phyloP scores from a whole-genome alignment of 257 asterid genomes.

The Apocynum venetum region DNA sequence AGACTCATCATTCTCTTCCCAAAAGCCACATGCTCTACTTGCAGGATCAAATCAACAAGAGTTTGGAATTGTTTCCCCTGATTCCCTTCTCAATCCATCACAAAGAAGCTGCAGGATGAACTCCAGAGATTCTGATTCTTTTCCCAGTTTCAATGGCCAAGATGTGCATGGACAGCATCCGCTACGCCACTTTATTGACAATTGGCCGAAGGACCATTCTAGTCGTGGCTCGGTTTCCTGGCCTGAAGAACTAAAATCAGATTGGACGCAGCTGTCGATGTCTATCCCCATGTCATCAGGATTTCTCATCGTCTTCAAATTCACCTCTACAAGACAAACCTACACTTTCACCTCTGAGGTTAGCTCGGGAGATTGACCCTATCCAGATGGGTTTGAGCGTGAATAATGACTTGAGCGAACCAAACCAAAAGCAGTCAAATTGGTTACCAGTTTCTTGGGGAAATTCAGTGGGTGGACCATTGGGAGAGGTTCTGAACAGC shows the following conservation, averaged over 20 bases:
- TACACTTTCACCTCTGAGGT: conserved; percentile 43
- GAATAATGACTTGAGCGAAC: conserved; percentile 22
- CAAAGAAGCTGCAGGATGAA: conserved; percentile 47
- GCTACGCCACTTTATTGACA: conserved; percentile 57
- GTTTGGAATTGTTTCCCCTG: conserved; percentile 62
- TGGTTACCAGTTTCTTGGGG: conserved; percentile 79
- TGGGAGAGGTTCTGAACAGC: conserved; percentile 77
- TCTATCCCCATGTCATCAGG: conserved; percentile 62
- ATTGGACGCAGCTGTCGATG: conserved; percentile 93
- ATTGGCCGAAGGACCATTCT: conserved; percentile 60
- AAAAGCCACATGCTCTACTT: conserved; percentile 41
- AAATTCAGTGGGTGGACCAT: conserved; percentile 70
- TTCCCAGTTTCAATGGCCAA: conserved; percentile 35
- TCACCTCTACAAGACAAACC: conserved; percentile 54
- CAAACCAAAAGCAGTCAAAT: conserved; percentile 37
- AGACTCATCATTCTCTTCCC: conserved; percentile 35
- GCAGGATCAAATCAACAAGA: conserved; percentile 36
- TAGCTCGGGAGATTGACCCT: conserved; percentile 51
- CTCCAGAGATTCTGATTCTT: conserved; percentile 34
- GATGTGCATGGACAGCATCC: conserved; percentile 38
- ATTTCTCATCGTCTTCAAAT: conserved; percentile 53
- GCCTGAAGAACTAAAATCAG: conserved; percentile 59
- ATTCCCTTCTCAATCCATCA: conserved; percentile 61
- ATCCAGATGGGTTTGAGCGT: conserved; percentile 59
- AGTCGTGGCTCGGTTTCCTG: conserved; percentile 39